Conservation (phyloP, 805 yeast genomes). For the Lachancea lanzarotensis region DNA sequence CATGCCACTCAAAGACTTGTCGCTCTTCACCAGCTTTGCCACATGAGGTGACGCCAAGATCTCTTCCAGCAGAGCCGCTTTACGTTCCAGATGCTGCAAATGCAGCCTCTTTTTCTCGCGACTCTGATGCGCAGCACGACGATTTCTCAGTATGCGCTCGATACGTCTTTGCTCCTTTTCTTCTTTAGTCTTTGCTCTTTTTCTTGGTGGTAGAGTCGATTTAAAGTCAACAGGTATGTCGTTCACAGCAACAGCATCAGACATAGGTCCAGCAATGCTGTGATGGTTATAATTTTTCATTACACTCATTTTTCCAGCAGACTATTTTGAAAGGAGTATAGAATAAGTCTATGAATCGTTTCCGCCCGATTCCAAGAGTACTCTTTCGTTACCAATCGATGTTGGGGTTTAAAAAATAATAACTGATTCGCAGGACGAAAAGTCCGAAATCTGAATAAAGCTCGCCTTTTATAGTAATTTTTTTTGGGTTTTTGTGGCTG, state of each 20-base stretch:
- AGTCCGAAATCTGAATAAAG: neutral
- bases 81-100: slow-evolving; percentile 71
- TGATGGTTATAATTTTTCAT: neutral
- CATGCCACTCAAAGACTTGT: slow-evolving; percentile 7
- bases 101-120: slow-evolving; percentile 94
- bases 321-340: neutral
- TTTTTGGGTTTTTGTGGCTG: too few species aligned
- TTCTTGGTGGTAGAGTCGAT: slow-evolving; percentile 78
- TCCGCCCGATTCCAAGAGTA: slow-evolving; percentile 4
- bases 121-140: slow-evolving; percentile 96
- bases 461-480: too few species aligned
- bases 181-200: slow-evolving; percentile 92
- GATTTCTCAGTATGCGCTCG: slow-evolving; percentile 85
- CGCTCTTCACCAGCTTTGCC: slow-evolving; percentile 13
- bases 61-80: slow-evolving; percentile 30
- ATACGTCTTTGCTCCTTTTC: slow-evolving; percentile 95
- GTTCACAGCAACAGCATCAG: slow-evolving; percentile 10
- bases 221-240: slow-evolving; percentile 36
- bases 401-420: neutral
- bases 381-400: neutral
- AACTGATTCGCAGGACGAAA: neutral
- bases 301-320: neutral
- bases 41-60: slow-evolving; percentile 20
- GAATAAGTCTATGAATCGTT: neutral
- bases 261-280: neutral